Conservation (phyloP, 2,329 filamentous ascomycete species). For the Trichoderma breve region DNA sequence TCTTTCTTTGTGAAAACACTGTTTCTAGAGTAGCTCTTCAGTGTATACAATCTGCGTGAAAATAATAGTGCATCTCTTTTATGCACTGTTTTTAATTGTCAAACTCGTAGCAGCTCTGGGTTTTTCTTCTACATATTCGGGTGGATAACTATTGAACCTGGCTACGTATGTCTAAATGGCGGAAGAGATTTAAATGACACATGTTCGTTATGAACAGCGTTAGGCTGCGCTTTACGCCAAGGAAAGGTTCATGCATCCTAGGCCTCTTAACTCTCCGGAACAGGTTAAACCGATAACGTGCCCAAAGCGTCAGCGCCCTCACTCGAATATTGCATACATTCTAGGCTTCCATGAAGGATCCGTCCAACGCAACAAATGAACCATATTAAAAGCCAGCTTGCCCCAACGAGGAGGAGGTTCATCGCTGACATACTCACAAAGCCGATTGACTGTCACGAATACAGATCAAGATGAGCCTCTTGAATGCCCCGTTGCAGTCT, state of each 20-base stretch:
- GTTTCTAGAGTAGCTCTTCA: neutral
- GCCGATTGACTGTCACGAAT: neutral
- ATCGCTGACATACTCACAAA: neutral
- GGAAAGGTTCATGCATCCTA: neutral
- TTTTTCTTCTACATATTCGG: neutral
- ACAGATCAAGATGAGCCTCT: neutral
- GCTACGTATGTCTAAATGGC: neutral
- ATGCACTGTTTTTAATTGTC: no score
- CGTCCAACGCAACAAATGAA: neutral
- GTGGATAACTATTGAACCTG: neutral
- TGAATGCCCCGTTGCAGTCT: neutral
- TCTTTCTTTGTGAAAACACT: neutral
- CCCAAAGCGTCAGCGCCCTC: neutral
- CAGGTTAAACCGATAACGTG: neutral
- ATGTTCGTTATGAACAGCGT: neutral
- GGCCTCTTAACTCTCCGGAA: neutral
- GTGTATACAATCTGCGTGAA: neutral
- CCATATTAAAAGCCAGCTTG: neutral
- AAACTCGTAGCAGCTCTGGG: neutral
- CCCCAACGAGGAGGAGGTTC: neutral
- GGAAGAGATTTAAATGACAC: neutral
- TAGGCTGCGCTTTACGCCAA: neutral
- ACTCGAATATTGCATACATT: neutral
- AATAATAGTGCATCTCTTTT: neutral
- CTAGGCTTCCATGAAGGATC: neutral